These are phyloP conservation scores for Aspergillus egyptiacus DNA, from an alignment of 495 filamentous ascomycete genomes.

Conservation along the genomic window DNA sequence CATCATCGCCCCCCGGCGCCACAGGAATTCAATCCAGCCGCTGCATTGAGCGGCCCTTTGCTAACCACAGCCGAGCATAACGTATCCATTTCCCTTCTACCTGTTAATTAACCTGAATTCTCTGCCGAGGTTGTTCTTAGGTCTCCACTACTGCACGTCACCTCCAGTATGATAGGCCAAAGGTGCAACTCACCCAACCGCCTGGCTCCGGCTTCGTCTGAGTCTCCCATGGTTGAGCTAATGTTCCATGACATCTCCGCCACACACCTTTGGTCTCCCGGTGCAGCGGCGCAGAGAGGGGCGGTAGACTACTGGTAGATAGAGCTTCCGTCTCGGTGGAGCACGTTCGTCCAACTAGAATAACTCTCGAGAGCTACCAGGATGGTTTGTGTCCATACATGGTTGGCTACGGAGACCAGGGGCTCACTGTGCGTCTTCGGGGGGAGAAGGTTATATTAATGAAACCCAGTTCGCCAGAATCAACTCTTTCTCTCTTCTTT, in stretches of 20 bases:
- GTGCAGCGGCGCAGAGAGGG: too few species aligned
- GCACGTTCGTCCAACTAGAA: not conserved
- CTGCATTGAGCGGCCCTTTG: too few species aligned
- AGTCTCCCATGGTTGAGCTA: not conserved
- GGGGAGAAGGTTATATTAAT: constrained; percentile 13
- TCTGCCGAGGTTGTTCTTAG: too few species aligned
- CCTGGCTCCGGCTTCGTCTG: not conserved
- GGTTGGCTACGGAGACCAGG: constrained; percentile 17
- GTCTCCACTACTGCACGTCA: constrained; percentile 13
- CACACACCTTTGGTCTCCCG: not conserved
- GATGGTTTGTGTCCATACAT: constrained; percentile 10
- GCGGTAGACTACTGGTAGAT: too few species aligned
- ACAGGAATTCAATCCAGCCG: too few species aligned
- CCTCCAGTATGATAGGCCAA: constrained; percentile 6
- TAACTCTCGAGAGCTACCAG: constrained; percentile 1
- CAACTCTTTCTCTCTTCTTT: not conserved
- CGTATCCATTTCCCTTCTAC: too few species aligned
- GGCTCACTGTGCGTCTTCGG: too few species aligned
- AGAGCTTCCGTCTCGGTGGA: constrained; percentile 16
- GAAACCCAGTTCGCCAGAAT: constrained; percentile 4
- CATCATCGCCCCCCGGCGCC: too few species aligned
- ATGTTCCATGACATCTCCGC: not conserved
- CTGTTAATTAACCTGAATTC: too few species aligned
- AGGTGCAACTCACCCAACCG: not conserved
- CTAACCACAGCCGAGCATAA: too few species aligned